Conservation (phyloP, 768 basidiomycete genomes). For the Auriscalpium vulgare region DNA sequence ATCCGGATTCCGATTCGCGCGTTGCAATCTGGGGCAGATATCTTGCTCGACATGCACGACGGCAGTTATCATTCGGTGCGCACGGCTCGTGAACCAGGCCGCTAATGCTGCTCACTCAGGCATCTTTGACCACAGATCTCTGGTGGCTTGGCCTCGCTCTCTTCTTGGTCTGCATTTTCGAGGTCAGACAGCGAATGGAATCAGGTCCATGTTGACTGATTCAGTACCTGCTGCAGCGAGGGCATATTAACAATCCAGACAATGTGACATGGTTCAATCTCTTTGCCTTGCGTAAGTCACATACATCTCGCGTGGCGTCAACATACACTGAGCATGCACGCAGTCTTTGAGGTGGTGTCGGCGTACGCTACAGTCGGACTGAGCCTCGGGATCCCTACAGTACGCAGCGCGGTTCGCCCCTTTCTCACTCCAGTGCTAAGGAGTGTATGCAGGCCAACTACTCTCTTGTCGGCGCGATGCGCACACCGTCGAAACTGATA, state of each 20-base stretch:
- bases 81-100: neutral
- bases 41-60: constrained; percentile 31
- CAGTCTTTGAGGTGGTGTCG: constrained; percentile 13
- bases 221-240: constrained; percentile 15
- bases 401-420: constrained; percentile 12
- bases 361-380: constrained; percentile 32
- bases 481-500: constrained; percentile 62
- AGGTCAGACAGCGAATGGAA: constrained; percentile 10
- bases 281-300: constrained; percentile 27
- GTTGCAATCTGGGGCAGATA: constrained; percentile 30
- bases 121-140: constrained; percentile 24
- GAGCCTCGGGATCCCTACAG: constrained; percentile 34
- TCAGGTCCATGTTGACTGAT: neutral
- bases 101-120: neutral
- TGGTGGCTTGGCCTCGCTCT: constrained; percentile 42
- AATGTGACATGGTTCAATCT: constrained; percentile 31
- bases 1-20: constrained; percentile 15
- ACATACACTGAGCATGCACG: constrained; percentile 8
- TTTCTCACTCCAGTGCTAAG: constrained; percentile 8
- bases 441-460: constrained; percentile 34
- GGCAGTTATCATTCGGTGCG: constrained; percentile 45
- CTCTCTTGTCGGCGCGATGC: constrained; percentile 55
- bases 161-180: constrained; percentile 44
- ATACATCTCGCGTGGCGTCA: constrained; percentile 16
- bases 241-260: constrained; percentile 21